Conservation (phyloP, 805 yeast genomes). For the Diddensiella caesifluorescens region DNA sequence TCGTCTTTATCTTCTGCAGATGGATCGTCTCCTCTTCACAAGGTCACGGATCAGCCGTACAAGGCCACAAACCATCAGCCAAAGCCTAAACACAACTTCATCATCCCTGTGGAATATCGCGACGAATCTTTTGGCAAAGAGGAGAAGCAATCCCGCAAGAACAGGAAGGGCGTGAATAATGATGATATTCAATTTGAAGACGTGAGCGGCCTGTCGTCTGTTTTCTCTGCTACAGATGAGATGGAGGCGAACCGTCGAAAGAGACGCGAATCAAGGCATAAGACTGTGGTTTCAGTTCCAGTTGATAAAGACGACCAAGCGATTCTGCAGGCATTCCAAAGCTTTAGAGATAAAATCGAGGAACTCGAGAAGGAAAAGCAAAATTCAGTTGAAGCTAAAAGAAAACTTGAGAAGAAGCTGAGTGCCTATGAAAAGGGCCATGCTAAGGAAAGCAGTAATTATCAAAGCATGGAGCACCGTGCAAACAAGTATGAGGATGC, state of each 20-base stretch:
- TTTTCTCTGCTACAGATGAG: conserved; percentile 16
- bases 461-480: conserved; percentile 8
- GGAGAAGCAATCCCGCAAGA: background rate
- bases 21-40: conserved; percentile 1
- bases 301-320: conserved; percentile 20
- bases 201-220: conserved; percentile 19
- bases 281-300: conserved; percentile 22
- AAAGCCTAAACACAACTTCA: conserved; percentile 3
- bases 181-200: conserved; percentile 12
- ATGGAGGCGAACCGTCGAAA: conserved; percentile 3
- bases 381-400: conserved; percentile 11
- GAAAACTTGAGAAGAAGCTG: conserved; percentile 10
- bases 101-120: conserved; percentile 17
- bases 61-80: background rate
- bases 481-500: conserved; percentile 12
- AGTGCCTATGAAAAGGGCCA: conserved; percentile 3
- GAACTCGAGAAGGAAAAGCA: conserved; percentile 23
- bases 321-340: conserved; percentile 16
- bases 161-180: background rate
- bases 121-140: conserved; percentile 15
- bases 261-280: conserved; percentile 11
- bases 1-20: conserved; percentile 2
- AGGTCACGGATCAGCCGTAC: conserved; percentile 9
- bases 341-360: conserved; percentile 18
- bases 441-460: conserved; percentile 6